Percentiles rank a stretch among this genome's conserved stretches.
Evolutionary conservation across 176 grass and related monocot genomes (phyloP).

Genomic region (Oryza longistaminata): DNA sequence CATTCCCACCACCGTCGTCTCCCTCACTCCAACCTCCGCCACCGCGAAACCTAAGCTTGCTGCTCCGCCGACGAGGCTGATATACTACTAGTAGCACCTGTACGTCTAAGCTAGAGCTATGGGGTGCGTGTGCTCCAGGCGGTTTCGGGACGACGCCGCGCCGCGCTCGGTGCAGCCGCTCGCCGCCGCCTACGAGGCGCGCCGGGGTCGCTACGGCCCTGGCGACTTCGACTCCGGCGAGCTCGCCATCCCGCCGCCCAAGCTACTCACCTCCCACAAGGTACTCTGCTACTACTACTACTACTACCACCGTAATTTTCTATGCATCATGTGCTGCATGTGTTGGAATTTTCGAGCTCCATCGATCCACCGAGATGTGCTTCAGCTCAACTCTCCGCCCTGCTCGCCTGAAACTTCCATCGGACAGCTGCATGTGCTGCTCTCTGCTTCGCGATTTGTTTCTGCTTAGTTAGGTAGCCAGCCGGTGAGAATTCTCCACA

Average conservation of each 20-base stretch:
- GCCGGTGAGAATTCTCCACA: background rate
- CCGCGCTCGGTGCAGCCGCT: background rate
- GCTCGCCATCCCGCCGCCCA: constrained; percentile 58
- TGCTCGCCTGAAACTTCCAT: background rate
- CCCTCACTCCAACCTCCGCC: background rate
- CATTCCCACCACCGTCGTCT: too few relatives aligned
- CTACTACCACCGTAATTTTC: background rate
- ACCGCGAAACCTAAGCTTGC: too few relatives aligned
- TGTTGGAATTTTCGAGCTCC: background rate
- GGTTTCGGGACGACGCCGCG: background rate
- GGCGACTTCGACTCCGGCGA: constrained; percentile 64
- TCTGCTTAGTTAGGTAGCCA: background rate
- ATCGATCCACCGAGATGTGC: background rate
- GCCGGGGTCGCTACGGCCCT: constrained; percentile 29
- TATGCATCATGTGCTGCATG: background rate
- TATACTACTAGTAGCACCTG: too few relatives aligned
- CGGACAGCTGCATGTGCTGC: background rate
- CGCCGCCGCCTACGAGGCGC: constrained; percentile 37
- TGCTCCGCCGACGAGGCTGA: background rate
- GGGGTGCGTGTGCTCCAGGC: constrained; percentile 65
- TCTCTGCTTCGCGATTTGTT: background rate
- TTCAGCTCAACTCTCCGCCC: background rate
- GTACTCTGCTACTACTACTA: background rate
- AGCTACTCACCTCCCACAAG: constrained; percentile 45
- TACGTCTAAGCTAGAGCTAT: constrained; percentile 22